Base-by-base conservation (phyloP, 148 eudicot genomes). In the Drosera capensis region DNA sequence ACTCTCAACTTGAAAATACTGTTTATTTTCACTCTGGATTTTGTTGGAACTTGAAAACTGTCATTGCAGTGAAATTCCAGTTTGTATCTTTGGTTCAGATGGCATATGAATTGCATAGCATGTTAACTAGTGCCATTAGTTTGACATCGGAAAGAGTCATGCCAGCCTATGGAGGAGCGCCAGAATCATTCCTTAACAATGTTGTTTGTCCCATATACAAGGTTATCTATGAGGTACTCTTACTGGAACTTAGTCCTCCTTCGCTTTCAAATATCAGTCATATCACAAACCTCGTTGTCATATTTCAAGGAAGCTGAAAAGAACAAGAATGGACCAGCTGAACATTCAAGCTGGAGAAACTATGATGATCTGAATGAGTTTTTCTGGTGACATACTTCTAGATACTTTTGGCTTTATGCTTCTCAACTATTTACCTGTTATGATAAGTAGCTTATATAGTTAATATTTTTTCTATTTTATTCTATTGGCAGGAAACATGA, bases 281-380 rank as follows among this genome's bases (percentile, higher is more conserved):
- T 22, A 52, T 48, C 53, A 71, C 40, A 66, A n/a, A n/a, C 48
- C 23, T 46, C 45, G 8, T 26, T 48, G 14, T 54, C 48, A 56
- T 55, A 37, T 52, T 56, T 70, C 68, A 51, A 90, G 99, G 99
- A 90, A 74, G 80, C 82, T 56, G 54, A 60, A 70, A 80, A 84
- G 64, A 85, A 74, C 68, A 65, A 75, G 57, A 69, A 71, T 44
- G 95, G 94, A 41, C 84, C 69, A 14, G 68, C 95, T 54, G 93
- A 80, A 56, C 87, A 90, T 70, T 85, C 94, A 12, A 68, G 67
- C 25, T 90, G 99, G 99, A 80, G 99, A 78, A 90, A 90, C 63
- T 90, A 90, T 53, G 99, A 90, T 39, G 99, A 90, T 67, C 53
- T 90, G 60, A 90, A 90, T 45, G 97, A 90, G 68, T 90, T 58